Evolutionary conservation across 257 asterid species (phyloP).

Genomic region (Fraxinus cuspidata): DNA sequence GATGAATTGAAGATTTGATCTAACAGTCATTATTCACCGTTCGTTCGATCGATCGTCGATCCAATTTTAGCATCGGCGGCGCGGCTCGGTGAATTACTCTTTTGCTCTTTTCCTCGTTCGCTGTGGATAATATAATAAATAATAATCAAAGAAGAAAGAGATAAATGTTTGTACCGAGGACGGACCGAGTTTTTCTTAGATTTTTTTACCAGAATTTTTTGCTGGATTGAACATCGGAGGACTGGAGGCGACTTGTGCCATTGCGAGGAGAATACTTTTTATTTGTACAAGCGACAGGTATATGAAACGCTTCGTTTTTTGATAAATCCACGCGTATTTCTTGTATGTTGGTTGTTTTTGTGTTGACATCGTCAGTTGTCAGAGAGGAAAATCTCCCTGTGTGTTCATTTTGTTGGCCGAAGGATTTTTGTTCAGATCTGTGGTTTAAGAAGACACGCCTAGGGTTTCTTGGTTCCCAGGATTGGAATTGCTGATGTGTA

Average conservation of each 20-base stretch:
- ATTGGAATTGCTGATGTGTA: slow-evolving; percentile 31
- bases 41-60: slow-evolving; percentile 17
- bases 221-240: slow-evolving; percentile 35
- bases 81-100: slow-evolving; percentile 26
- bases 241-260: slow-evolving; percentile 2
- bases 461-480: slow-evolving; percentile 34
- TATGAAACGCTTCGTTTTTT: slow-evolving; percentile 48
- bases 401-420: slow-evolving; percentile 15
- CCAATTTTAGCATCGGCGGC: slow-evolving; percentile 25
- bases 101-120: not conserved
- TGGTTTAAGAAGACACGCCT: slow-evolving; percentile 27
- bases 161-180: not conserved
- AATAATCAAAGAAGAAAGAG: slow-evolving; percentile 19
- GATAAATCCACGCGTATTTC: slow-evolving; percentile 41
- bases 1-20: slow-evolving; percentile 29
- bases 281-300: slow-evolving; percentile 39
- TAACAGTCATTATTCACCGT: slow-evolving; percentile 19
- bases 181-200: not conserved
- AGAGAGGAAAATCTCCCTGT: slow-evolving; percentile 25
- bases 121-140: slow-evolving; percentile 21
- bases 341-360: slow-evolving; percentile 39
- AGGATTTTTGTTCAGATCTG: slow-evolving; percentile 39
- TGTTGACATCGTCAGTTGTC: slow-evolving; percentile 29
- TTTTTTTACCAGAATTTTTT: not conserved
- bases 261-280: not conserved